Evolutionary conservation across 176 grass and related monocot species (phyloP), one percentile per base, ranked within the genome.

Genomic region (Lolium multiflorum): DNA sequence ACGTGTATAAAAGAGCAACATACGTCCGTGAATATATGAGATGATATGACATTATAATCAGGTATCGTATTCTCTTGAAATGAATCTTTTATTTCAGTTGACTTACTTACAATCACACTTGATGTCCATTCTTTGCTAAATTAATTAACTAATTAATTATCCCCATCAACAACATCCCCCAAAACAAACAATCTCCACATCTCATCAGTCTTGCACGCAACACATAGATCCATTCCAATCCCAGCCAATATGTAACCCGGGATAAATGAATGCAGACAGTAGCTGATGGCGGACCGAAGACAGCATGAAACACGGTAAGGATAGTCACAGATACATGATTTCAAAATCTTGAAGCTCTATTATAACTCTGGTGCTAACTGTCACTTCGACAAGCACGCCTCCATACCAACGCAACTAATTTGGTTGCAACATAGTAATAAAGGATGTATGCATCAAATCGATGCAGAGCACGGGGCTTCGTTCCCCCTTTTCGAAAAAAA

Each of bases 291-390:
- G 12, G 28, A 70, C 6, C 18, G 38, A 55, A 24, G 25, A 24
- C 28, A 52, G 16, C 20, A 60, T 2, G 52, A 35, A 35, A 35
- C 31, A 35, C 31, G 31, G 31, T 35, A 35, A 35, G 31, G 31
- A 35, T 35, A 35, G 31, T 35, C 31, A 35, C 31, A 35, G 31
- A 35, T 35, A 67, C 24, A 78, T 78, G 54, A 60, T 39, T 78
- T 78, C 31, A 71, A 71, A 41, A 71, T 71, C 67, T 71, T 71
- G 9, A 46, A 59, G 77, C 57, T 14, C 13, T 44, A 35, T 35
- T 35, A 43, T 63, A 24, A 43, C n/a, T 26, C 57, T 9, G 35
- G 35, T 22, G 11, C 8, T 47, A 80, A 63, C 26, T 80, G 39
- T 47, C 13, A 70, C 66, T 41, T 38, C 18, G 24, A 44, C 8